Evolutionary conservation across 1,284 basidiomycete species (phyloP).

Genomic region (Rhodotorula sp.): DNA sequence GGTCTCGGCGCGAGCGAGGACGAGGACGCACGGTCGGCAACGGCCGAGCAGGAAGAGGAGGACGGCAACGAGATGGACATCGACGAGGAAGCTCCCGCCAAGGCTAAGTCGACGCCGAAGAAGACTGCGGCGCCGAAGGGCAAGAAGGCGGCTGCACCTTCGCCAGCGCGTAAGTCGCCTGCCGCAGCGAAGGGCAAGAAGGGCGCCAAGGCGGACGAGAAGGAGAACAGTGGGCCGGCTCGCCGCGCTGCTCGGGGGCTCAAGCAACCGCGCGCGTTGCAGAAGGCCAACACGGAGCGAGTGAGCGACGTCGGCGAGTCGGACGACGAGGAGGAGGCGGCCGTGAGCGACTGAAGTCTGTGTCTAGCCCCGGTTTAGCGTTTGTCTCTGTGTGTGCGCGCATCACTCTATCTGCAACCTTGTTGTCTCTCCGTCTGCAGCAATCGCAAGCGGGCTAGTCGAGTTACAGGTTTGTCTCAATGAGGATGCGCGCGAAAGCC

Average conservation of each 20-base stretch:
- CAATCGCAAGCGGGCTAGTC: neutral
- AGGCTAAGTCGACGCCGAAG: neutral
- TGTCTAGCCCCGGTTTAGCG: neutral
- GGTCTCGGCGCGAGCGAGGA: slow-evolving; percentile 6
- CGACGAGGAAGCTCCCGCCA: slow-evolving; percentile 1
- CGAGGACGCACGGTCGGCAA: neutral
- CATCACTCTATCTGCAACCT: neutral
- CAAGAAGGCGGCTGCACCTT: neutral
- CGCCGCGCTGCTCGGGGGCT: slow-evolving; percentile 6
- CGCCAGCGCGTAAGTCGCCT: neutral
- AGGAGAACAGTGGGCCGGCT: neutral
- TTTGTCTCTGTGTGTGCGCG: too few relatives aligned
- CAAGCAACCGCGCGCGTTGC: slow-evolving; percentile 9
- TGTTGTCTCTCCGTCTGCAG: neutral
- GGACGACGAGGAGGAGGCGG: slow-evolving; percentile 7
- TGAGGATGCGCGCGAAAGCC: slow-evolving; percentile 40
- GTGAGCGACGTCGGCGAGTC: slow-evolving; percentile 19
- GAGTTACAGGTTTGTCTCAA: slow-evolving; percentile 29
- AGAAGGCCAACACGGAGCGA: slow-evolving; percentile 1
- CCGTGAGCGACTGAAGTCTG: neutral
- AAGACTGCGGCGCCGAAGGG: slow-evolving; percentile 5
- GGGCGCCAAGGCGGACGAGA: neutral
- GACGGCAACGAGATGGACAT: slow-evolving; percentile 2
- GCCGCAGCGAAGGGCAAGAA: neutral
- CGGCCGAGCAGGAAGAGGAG: slow-evolving; percentile 12